These are phyloP conservation scores for Phaseolus coccineus DNA, from an alignment of 331 rosid genomes.

Conservation along the genomic window DNA sequence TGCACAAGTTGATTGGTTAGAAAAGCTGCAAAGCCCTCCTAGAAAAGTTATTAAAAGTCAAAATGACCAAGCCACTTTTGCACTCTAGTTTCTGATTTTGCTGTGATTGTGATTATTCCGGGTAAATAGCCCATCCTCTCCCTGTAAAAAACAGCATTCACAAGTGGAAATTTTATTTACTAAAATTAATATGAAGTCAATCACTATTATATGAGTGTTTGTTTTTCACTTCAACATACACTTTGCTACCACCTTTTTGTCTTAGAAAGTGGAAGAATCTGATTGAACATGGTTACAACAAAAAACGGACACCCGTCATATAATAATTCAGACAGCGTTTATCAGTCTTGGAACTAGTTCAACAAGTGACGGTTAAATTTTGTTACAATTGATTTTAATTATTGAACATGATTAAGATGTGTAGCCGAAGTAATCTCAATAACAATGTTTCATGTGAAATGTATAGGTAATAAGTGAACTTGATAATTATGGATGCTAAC, in stretches of 20 bases:
- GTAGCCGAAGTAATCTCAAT: background rate
- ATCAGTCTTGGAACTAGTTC: background rate
- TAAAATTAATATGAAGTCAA: constrained; percentile 19
- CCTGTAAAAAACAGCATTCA: background rate
- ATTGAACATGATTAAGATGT: background rate
- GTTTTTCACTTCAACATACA: no score
- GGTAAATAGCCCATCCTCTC: background rate
- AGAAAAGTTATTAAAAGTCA: constrained; percentile 1
- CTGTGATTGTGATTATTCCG: background rate
- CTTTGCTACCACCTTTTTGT: no score
- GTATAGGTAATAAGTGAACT: background rate
- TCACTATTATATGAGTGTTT: background rate
- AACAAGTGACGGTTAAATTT: background rate
- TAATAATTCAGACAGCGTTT: background rate
- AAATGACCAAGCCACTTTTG: constrained; percentile 1
- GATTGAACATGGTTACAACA: no score
- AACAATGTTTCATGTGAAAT: background rate
- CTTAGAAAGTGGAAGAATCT: no score
- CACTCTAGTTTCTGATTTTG: background rate
- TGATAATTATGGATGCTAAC: background rate
- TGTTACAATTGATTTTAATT: background rate
- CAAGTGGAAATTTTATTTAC: background rate
- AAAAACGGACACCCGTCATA: no score
- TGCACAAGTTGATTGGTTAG: constrained; percentile 21
- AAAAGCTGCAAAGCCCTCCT: constrained; percentile 31